Evolutionary conservation across 2,329 filamentous ascomycete species (phyloP).

Genomic region (Aspergillus pseudoviridinutans): DNA sequence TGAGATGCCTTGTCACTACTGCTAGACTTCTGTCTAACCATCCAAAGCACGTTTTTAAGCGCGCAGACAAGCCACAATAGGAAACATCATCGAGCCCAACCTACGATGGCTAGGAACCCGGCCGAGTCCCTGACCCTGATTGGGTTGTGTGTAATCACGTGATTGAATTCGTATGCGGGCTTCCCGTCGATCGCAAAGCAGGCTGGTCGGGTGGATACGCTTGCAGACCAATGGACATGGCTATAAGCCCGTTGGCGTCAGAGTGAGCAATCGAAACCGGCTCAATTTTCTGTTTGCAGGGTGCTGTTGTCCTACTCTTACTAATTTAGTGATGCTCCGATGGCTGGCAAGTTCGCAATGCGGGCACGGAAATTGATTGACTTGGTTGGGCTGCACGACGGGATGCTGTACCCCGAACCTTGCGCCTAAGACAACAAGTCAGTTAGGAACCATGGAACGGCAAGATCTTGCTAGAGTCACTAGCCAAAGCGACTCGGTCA

Average conservation of each 20-base stretch:
- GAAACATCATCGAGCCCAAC: constrained; percentile 14
- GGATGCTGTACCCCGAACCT: neutral
- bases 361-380: constrained; percentile 4
- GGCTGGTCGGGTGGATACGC: constrained; percentile 1
- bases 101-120: constrained; percentile 5
- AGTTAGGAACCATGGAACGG: neutral
- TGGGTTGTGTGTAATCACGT: constrained; percentile 13
- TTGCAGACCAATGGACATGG: neutral
- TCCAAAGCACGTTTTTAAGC: constrained; percentile 7
- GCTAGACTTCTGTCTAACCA: constrained; percentile 1
- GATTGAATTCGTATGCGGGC: constrained; percentile 20
- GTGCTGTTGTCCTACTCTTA: neutral
- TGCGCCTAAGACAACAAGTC: neutral
- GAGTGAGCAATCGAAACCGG: neutral
- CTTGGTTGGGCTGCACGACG: constrained; percentile 3
- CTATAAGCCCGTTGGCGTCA: neutral
- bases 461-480: neutral
- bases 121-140: constrained; percentile 8
- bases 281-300: neutral
- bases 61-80: constrained; percentile 9
- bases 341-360: neutral
- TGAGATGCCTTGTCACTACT: constrained; percentile 3
- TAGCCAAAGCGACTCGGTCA: neutral
- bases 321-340: neutral
- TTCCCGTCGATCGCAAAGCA: constrained; percentile 20